A percentile compares a stretch with the other conserved stretches of the same genome.
phyloP scores from a whole-genome alignment of 1,284 basidiomycete species.

The Rhodotorula sp. region DNA sequence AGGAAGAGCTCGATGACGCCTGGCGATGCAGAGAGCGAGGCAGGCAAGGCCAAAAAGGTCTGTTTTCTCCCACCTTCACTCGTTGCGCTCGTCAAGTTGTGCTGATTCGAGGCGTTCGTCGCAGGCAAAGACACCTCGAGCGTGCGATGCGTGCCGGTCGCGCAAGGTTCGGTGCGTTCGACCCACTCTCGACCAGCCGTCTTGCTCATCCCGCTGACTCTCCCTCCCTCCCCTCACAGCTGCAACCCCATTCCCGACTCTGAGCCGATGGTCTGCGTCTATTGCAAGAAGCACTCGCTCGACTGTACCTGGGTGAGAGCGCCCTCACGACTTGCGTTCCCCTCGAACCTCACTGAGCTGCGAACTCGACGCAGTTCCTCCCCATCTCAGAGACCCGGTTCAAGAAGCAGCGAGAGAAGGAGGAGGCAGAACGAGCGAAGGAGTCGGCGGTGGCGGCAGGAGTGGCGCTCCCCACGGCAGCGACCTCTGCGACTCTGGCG shows the following conservation, averaged over 20 bases:
- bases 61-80: no score
- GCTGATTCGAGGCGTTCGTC: not conserved
- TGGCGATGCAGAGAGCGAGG: not conserved
- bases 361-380: conserved; percentile 58
- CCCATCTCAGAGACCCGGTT: conserved; percentile 97
- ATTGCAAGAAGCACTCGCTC: conserved; percentile 83
- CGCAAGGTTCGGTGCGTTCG: conserved; percentile 76
- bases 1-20: not conserved
- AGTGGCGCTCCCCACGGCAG: conserved; percentile 16
- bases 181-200: not conserved
- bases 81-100: not conserved
- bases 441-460: conserved; percentile 16
- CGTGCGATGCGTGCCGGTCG: conserved; percentile 85
- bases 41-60: conserved; percentile 8
- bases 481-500: conserved; percentile 11
- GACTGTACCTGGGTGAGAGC: conserved; percentile 69
- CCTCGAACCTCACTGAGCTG: not conserved
- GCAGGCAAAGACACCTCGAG: conserved; percentile 70
- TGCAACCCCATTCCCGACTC: conserved; percentile 72
- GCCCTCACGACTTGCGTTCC: not conserved
- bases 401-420: conserved; percentile 62
- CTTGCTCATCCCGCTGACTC: not conserved
- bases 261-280: conserved; percentile 74
- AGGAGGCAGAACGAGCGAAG: conserved; percentile 24
- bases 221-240: conserved; percentile 49